Base-by-base conservation (phyloP, 176 grass and related monocot species). In the Ananas comosus region DNA sequence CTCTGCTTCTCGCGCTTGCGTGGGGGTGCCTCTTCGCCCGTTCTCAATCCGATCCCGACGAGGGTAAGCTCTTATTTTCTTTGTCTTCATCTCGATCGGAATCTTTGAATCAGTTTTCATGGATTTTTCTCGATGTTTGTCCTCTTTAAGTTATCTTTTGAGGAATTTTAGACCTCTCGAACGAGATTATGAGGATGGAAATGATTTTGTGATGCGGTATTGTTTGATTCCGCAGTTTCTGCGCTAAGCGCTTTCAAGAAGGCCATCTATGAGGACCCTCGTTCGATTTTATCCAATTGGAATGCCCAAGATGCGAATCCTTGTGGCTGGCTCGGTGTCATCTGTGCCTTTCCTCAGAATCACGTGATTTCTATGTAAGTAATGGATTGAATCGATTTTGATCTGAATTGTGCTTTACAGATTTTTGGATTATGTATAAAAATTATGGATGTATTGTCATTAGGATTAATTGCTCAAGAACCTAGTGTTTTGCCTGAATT, bases 271-370 rank as follows among this genome's bases (percentile, higher is more conserved):
- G 80, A 86, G 10, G 94, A 91, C 72, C 94, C 94, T 22, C 64
- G 75, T 14, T 85, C 94, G 17, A 78, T 1, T 68, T 78, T 99
- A 29, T 93, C 89, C 4, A 78, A 91, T 66, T 99, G 94, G 94
- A 88, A 91, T 73, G 2, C 77, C 74, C 74, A 17, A 13, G 77
- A 90, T 50, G 59, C 51, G 67, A 14, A 82, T 63, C 94, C 82
- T 64, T 99, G 94, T 71, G 3, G 8, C 13, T 93, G 89, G 94
- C 73, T 53, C 33, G 89, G 89, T 51, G 85, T 99, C 7, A 23
- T 6, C 0, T 99, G 94, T 11, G 91, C 91, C 76, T 82, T 83
- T 75, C 85, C 92, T 67, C 88, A 96, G 73, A 81, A 59, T 63
- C 80, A 69, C 10, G 94, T 99, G 85, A 88, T 96, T 81, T 68